Evolutionary conservation across 1,284 basidiomycete genomes (phyloP), one percentile per base, ranked within the genome.

Genomic region (Puccinia sorghi): DNA sequence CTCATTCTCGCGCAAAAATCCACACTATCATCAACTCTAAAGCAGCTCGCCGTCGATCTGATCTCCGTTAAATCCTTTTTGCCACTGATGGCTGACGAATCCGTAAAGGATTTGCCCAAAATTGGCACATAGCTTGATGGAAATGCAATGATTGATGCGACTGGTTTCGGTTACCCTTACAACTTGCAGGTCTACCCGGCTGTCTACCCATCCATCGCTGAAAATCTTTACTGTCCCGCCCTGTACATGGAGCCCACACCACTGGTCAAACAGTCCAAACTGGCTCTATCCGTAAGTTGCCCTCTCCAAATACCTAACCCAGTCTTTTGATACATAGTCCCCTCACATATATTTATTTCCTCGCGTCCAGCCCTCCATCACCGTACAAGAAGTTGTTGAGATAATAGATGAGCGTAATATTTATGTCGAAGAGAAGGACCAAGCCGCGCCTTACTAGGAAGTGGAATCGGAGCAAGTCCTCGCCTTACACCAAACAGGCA

Each of bases 151-250:
- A 15, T 9, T 27, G 46, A 69, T 37, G 43, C 25, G 48, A 41
- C 11, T n/a, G n/a, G 69, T 2, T 46, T 72, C 37, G 70, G 74
- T 41, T 76, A 76, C 43, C 74, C 74, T 39, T 59, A 66, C 37
- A 76, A 67, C 54, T 25, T 76, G 12, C 20, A 52, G 6, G 64
- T 76, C 39, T 76, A 76, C 52, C 52, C 74, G 39, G 32, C 74
- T 41, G 63, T 76, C 27, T 76, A 76, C 66, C 74, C 74, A 12
- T 25, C 25, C 64, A 39, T 76, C 37, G 39, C 69, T 20, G 52
- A 46, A 27, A 5, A 69, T 48, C 43, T 75, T 12, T 66, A 75
- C 59, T 64, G 39, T 13, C 61, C 72, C 12, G 59, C 39, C 11
- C 61, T 43, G 25, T 32, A 52, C 67, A 52, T 52, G 13, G 48